Evolutionary conservation across 169 alveolate species (phyloP).

Genomic region (Plasmodium blacklocki): DNA sequence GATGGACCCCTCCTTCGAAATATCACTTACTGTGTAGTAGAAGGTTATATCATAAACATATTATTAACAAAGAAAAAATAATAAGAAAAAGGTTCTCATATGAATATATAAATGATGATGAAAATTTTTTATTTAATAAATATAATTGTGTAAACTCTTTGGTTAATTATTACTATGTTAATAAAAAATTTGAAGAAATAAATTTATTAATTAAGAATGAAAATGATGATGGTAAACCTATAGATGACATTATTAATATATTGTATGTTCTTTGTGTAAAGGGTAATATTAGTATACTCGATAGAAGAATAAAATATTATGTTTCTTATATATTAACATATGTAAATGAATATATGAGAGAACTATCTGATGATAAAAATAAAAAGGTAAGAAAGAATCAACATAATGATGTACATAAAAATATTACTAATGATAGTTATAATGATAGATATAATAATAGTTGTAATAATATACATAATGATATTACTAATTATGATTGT

Average conservation of each 20-base stretch:
- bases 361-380: not conserved
- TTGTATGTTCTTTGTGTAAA: slow-evolving; percentile 57
- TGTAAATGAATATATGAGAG: slow-evolving; percentile 23
- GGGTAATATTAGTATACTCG: slow-evolving; percentile 44
- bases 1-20: too few species aligned
- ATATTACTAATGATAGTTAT: not conserved
- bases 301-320: slow-evolving; percentile 44
- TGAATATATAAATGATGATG: slow-evolving; percentile 20
- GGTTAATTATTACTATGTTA: slow-evolving; percentile 50
- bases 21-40: too few species aligned
- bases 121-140: slow-evolving; percentile 35
- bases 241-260: slow-evolving; percentile 38
- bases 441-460: not conserved
- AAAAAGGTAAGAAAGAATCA: not conserved
- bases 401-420: not conserved
- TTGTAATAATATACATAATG: too few species aligned
- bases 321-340: slow-evolving; percentile 19
- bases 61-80: too few species aligned
- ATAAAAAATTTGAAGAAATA: slow-evolving; percentile 38
- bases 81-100: slow-evolving; percentile 22
- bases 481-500: too few species aligned
- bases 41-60: too few species aligned
- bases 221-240: not conserved
- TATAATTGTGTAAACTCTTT: slow-evolving; percentile 23
- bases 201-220: not conserved